A percentile compares a stretch with the other conserved stretches of the same genome.
Conservation (phyloP, 148 eudicot species). For the Camellia lanceoleosa region DNA sequence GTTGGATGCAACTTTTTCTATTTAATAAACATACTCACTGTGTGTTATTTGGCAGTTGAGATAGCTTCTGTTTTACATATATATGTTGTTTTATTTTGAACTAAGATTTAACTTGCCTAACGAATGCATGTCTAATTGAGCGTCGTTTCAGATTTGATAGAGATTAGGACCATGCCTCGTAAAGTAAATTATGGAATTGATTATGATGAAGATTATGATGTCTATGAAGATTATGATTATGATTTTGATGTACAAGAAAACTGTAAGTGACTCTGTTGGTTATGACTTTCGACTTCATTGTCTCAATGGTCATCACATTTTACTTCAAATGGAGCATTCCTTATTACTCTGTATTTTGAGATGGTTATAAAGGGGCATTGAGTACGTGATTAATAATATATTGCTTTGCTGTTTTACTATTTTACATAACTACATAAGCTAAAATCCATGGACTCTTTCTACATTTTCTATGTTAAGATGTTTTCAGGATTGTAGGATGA, state of each 20-base stretch:
- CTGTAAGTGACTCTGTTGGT: conserved; percentile 39
- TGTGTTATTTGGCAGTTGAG: neutral
- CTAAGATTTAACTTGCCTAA: neutral
- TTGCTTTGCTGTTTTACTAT: too few species aligned
- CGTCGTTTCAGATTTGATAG: neutral
- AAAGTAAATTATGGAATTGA: conserved; percentile 61
- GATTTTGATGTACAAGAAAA: conserved; percentile 30
- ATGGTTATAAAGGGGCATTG: neutral
- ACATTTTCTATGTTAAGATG: too few species aligned
- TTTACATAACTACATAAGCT: too few species aligned
- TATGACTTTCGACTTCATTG: neutral
- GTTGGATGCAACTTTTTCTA: neutral
- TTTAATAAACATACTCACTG: neutral
- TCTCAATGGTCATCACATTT: neutral
- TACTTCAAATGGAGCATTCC: neutral
- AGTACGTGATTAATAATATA: neutral
- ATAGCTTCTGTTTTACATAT: neutral
- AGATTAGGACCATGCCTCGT: conserved; percentile 63
- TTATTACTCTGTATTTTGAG: neutral
- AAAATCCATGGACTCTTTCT: too few species aligned
- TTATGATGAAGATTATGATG: conserved; percentile 61
- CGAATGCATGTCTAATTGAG: neutral
- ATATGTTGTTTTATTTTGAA: neutral
- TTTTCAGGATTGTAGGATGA: too few species aligned
- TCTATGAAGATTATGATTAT: conserved; percentile 43